phyloP scores from a whole-genome alignment of 179 eudicot genomes.

The Corrigiola litoralis region DNA sequence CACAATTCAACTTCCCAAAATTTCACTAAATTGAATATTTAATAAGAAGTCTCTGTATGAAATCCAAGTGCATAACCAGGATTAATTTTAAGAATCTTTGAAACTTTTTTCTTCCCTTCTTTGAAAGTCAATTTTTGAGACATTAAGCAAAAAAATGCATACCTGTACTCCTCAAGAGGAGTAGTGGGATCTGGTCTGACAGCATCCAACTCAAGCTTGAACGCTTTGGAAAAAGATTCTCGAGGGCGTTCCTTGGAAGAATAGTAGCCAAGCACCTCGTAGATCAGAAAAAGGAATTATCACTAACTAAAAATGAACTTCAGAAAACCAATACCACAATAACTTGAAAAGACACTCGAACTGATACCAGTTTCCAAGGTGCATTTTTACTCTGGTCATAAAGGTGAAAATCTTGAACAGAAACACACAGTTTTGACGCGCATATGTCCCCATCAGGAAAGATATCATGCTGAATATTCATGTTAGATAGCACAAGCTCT shows the following conservation, averaged over 20 bases:
- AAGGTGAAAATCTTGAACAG: conserved; percentile 63
- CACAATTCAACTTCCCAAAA: neutral
- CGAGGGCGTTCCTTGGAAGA: conserved; percentile 76
- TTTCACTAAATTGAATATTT: no score
- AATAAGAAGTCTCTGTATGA: no score
- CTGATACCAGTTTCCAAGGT: conserved; percentile 84
- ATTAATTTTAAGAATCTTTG: no score
- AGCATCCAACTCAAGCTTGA: conserved; percentile 76
- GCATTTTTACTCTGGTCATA: conserved; percentile 70
- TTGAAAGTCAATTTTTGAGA: no score
- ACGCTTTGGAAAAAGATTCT: conserved; percentile 67
- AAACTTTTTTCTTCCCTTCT: no score
- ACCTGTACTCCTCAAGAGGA: conserved; percentile 92
- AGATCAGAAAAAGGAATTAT: conserved; percentile 16
- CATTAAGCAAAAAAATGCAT: no score
- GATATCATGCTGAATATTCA: conserved; percentile 48
- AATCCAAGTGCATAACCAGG: no score
- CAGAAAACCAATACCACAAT: neutral
- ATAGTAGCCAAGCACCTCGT: conserved; percentile 80
- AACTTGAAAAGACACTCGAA: conserved; percentile 1
- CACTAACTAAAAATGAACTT: conserved; percentile 6
- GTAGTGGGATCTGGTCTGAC: conserved; percentile 83
- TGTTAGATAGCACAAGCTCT: conserved; percentile 63
- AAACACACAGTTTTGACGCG: conserved; percentile 55
- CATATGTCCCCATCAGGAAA: conserved; percentile 65